A percentile compares a stretch with the other conserved stretches of the same genome.
These are phyloP conservation scores for Pyrenochaeta sp. DNA, from an alignment of 2,329 filamentous ascomycete genomes.

Conservation along the genomic window DNA sequence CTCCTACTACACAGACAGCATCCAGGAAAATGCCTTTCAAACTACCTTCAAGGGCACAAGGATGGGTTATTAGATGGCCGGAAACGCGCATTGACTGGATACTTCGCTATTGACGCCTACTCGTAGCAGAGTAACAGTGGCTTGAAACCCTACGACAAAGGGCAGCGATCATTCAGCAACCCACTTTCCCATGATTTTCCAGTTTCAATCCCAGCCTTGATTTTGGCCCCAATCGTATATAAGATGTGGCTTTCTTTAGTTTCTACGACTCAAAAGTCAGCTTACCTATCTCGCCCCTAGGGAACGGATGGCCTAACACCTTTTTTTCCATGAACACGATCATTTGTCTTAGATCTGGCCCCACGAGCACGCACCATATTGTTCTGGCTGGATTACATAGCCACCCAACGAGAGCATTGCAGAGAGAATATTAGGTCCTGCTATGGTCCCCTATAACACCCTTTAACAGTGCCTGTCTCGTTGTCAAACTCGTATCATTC, in stretches of 20 bases:
- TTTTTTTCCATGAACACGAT: conserved; percentile 6
- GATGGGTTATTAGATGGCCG: background rate
- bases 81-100: conserved; percentile 13
- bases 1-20: no score
- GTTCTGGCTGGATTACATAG: background rate
- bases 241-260: conserved; percentile 10
- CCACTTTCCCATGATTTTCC: conserved; percentile 10
- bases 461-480: background rate
- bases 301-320: conserved; percentile 3
- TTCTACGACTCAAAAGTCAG: no score
- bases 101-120: conserved; percentile 19
- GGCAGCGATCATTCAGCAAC: conserved; percentile 28
- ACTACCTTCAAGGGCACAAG: conserved; percentile 1
- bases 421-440: conserved; percentile 2
- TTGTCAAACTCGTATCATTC: background rate
- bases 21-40: no score
- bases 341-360: conserved; percentile 4
- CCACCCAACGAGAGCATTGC: background rate
- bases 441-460: background rate
- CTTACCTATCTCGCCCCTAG: conserved; percentile 2
- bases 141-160: conserved; percentile 30
- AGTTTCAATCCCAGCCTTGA: conserved; percentile 13
- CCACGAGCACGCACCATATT: conserved; percentile 1
- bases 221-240: conserved; percentile 21
- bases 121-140: conserved; percentile 37